A percentile compares a stretch with the other conserved stretches of the same genome.
Conservation (phyloP, 2,329 filamentous ascomycete genomes). For the Colletotrichum musicola region DNA sequence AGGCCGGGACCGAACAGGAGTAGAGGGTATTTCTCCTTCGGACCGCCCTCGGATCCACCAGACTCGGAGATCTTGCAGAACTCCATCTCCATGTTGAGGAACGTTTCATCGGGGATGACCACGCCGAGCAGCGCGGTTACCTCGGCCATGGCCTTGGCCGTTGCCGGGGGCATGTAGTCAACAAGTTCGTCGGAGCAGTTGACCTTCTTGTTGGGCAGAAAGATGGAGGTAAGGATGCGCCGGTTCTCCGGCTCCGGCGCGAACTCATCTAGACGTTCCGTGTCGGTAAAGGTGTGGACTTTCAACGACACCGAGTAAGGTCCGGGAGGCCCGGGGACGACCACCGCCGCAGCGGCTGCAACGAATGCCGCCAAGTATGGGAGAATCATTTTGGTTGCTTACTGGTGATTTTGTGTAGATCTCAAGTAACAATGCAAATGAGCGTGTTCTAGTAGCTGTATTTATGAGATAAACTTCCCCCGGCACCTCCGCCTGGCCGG, state of each 20-base stretch:
- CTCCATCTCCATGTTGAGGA: constrained; percentile 36
- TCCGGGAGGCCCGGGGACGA: constrained; percentile 1
- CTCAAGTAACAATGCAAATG: too few relatives aligned
- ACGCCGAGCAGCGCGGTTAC: constrained; percentile 22
- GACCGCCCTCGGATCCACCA: neutral
- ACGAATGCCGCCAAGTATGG: neutral
- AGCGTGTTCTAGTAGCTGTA: too few relatives aligned
- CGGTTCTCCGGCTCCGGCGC: constrained; percentile 39
- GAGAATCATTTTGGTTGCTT: neutral
- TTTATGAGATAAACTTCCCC: too few relatives aligned
- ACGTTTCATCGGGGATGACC: constrained; percentile 24
- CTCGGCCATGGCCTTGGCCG: constrained; percentile 8
- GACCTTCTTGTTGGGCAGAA: constrained; percentile 25
- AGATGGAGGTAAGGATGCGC: constrained; percentile 36
- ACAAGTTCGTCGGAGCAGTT: constrained; percentile 27
- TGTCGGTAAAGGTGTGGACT: constrained; percentile 40
- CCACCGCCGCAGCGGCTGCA: neutral
- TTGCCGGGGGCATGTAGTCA: constrained; percentile 39
- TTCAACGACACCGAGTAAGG: constrained; percentile 29
- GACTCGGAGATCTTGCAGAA: constrained; percentile 35
- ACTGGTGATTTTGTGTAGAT: too few relatives aligned
- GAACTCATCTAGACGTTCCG: constrained; percentile 40
- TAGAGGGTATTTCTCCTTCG: constrained; percentile 27
- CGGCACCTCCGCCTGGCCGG: too few relatives aligned
- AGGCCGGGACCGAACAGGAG: constrained; percentile 60